These are phyloP conservation scores for Gillenia trifoliata DNA, from an alignment of 306 rosid species.

Conservation along the genomic window DNA sequence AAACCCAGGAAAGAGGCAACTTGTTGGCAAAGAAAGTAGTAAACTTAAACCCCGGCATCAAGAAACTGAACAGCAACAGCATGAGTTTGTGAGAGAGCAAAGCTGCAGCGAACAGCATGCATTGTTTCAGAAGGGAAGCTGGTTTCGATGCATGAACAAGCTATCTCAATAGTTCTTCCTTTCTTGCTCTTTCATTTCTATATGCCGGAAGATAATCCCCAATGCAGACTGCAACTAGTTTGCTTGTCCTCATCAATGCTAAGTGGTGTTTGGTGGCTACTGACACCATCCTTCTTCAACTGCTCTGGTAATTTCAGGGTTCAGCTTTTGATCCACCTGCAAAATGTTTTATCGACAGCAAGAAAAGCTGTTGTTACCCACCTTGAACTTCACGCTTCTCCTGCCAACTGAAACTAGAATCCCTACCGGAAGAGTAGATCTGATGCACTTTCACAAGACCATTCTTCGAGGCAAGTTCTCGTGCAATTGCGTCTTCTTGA, in stretches of 20 bases:
- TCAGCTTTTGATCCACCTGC: constrained; percentile 77
- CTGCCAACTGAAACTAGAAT: constrained; percentile 39
- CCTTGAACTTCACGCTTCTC: constrained; percentile 56
- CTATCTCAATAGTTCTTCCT: constrained; percentile 78
- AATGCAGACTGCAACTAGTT: constrained; percentile 61
- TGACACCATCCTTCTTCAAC: constrained; percentile 62
- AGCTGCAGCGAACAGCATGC: constrained; percentile 84
- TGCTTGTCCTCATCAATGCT: constrained; percentile 80
- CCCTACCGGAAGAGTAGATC: constrained; percentile 81
- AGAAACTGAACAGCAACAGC: constrained; percentile 72
- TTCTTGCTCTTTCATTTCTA: constrained; percentile 63
- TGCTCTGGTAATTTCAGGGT: constrained; percentile 79
- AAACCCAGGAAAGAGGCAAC: constrained; percentile 89
- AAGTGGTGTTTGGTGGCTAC: constrained; percentile 48
- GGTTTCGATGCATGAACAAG: constrained; percentile 77
- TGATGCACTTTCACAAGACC: constrained; percentile 63
- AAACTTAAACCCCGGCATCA: constrained; percentile 79
- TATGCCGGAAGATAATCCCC: constrained; percentile 58
- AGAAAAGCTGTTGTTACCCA: constrained; percentile 94
- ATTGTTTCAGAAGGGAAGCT: constrained; percentile 83
- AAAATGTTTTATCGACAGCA: constrained; percentile 82
- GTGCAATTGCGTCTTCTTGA: constrained; percentile 71
- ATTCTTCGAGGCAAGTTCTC: constrained; percentile 74
- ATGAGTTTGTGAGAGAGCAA: constrained; percentile 86
- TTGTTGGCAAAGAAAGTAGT: constrained; percentile 85